These are phyloP conservation scores for Juglanconis oblonga DNA, from an alignment of 2,329 filamentous ascomycete genomes.

Conservation along the genomic window DNA sequence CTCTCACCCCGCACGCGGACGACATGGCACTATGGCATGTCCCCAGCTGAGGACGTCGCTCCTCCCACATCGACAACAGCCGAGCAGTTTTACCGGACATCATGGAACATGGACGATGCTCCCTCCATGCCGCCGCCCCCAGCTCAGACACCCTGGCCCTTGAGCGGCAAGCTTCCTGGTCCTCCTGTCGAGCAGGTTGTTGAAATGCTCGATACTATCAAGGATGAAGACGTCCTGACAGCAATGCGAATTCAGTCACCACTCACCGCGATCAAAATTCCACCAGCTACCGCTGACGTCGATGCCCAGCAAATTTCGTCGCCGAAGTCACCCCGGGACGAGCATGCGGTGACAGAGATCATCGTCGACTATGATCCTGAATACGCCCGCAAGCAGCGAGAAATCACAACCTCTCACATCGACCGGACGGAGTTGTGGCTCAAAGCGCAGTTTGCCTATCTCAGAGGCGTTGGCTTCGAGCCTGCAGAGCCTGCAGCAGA, in stretches of 20 bases:
- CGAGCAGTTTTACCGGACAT: slow-evolving; percentile 83
- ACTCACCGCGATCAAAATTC: slow-evolving; percentile 29
- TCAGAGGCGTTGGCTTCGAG: slow-evolving; percentile 60
- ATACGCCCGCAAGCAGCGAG: slow-evolving; percentile 71
- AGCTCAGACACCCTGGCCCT: slow-evolving; percentile 35
- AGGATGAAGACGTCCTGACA: slow-evolving; percentile 63
- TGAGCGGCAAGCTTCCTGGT: slow-evolving; percentile 35
- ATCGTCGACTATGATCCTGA: slow-evolving; percentile 70
- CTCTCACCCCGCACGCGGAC: slow-evolving; percentile 72
- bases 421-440: slow-evolving; percentile 88
- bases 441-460: slow-evolving; percentile 73
- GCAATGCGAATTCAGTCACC: slow-evolving; percentile 42
- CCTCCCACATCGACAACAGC: slow-evolving; percentile 87
- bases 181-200: slow-evolving; percentile 65
- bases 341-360: slow-evolving; percentile 63
- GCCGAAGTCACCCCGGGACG: slow-evolving; percentile 42
- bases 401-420: slow-evolving; percentile 68
- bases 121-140: slow-evolving; percentile 27
- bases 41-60: slow-evolving; percentile 47
- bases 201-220: slow-evolving; percentile 51
- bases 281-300: slow-evolving; percentile 28
- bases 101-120: slow-evolving; percentile 58
- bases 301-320: slow-evolving; percentile 29
- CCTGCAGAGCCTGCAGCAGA: slow-evolving; percentile 30
- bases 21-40: slow-evolving; percentile 69